Conservation (phyloP, 192 early-diverging fungal species). For the Coemansia sp. region DNA sequence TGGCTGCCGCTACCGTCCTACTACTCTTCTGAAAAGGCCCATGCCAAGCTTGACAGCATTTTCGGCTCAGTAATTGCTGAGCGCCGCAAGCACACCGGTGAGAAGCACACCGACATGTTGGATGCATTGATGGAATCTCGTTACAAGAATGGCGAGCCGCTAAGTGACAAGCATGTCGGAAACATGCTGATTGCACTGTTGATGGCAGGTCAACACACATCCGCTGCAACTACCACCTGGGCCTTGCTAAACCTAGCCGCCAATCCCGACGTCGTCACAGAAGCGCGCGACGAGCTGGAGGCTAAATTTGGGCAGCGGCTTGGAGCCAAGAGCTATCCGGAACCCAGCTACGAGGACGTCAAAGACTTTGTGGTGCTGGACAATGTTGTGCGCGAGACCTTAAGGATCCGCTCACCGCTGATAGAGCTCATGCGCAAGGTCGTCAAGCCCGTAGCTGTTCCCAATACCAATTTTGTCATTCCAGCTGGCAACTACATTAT, state of each 20-base stretch:
- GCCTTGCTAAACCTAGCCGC: constrained; percentile 80
- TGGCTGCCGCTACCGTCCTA: constrained; percentile 88
- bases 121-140: constrained; percentile 75
- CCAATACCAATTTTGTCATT: constrained; percentile 79
- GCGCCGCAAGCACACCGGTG: constrained; percentile 56
- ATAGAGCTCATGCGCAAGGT: constrained; percentile 93
- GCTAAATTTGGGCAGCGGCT: constrained; percentile 50
- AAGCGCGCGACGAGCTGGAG: constrained; percentile 69
- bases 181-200: constrained; percentile 96
- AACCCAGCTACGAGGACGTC: constrained; percentile 63
- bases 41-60: constrained; percentile 72
- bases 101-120: constrained; percentile 71
- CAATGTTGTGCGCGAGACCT: constrained; percentile 80
- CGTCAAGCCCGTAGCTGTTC: constrained; percentile 59
- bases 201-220: constrained; percentile 96
- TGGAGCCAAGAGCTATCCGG: constrained; percentile 48
- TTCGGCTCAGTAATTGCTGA: constrained; percentile 79
- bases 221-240: constrained; percentile 91
- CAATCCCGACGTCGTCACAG: constrained; percentile 65
- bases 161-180: constrained; percentile 81
- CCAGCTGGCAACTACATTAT: constrained; percentile 87
- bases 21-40: constrained; percentile 78
- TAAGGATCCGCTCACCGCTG: constrained; percentile 92
- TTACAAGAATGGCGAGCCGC: constrained; percentile 82
- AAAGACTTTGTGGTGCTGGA: constrained; percentile 75